Evolutionary conservation across 73 alveolate genomes (phyloP).

Genomic region (Paramecium caudatum): DNA sequence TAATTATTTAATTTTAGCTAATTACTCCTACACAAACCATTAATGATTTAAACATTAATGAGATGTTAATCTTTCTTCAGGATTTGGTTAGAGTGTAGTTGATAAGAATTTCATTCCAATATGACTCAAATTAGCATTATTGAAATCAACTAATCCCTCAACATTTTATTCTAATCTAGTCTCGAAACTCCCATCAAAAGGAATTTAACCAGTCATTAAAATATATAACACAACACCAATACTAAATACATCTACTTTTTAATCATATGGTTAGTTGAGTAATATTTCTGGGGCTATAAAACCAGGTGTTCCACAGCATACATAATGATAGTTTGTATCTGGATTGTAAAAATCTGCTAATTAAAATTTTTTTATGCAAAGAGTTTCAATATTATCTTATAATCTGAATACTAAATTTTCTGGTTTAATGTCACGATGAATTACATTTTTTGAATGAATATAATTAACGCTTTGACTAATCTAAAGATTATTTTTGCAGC

Average conservation of each 20-base stretch:
- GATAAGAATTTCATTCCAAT: background rate
- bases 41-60: slow-evolving; percentile 33
- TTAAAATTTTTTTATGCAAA: background rate
- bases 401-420: slow-evolving; percentile 32
- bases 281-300: slow-evolving; percentile 73
- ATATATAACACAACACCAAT: slow-evolving; percentile 63
- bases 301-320: slow-evolving; percentile 71
- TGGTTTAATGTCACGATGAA: slow-evolving; percentile 58
- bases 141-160: slow-evolving; percentile 36
- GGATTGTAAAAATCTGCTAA: slow-evolving; percentile 37
- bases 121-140: background rate
- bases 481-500: slow-evolving; percentile 73
- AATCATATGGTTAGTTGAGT: slow-evolving; percentile 62
- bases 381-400: background rate
- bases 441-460: slow-evolving; percentile 47
- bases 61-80: slow-evolving; percentile 27
- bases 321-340: slow-evolving; percentile 16
- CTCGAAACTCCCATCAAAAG: slow-evolving; percentile 46
- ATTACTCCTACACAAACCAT: slow-evolving; percentile 30
- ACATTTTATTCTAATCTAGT: slow-evolving; percentile 32
- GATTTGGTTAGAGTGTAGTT: slow-evolving; percentile 18
- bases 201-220: slow-evolving; percentile 66
- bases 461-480: slow-evolving; percentile 69
- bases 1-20: background rate
- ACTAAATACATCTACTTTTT: slow-evolving; percentile 69